These are phyloP conservation scores for Syzygium oleosum DNA, from an alignment of 345 rosid species.

Conservation along the genomic window DNA sequence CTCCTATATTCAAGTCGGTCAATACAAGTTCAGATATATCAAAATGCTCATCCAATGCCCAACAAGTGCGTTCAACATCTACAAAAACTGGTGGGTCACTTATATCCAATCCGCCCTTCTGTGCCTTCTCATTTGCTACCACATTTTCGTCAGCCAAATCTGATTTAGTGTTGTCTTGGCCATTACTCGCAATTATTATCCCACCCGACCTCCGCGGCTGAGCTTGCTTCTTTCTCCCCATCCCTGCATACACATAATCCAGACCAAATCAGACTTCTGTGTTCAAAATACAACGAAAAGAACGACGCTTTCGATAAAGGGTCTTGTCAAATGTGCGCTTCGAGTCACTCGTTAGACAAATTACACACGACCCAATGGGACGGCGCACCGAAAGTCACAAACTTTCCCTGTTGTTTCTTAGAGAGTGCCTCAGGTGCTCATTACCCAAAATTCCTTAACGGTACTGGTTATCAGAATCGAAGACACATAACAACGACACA, in stretches of 20 bases:
- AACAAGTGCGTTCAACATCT: conserved; percentile 28
- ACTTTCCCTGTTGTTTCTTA: not conserved
- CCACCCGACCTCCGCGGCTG: conserved; percentile 68
- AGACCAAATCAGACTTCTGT: not conserved
- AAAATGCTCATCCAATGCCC: conserved; percentile 44
- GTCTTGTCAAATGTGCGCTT: not conserved
- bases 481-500: not conserved
- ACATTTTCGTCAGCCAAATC: conserved; percentile 3
- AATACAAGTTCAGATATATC: conserved; percentile 80
- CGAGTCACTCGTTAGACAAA: not conserved
- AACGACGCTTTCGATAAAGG: not conserved
- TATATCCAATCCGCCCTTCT: conserved; percentile 11
- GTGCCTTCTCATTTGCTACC: conserved; percentile 4
- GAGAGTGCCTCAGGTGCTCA: not conserved
- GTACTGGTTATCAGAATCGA: not conserved
- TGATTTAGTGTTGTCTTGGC: conserved; percentile 13
- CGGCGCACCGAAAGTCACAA: not conserved
- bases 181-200: conserved; percentile 18
- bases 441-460: not conserved
- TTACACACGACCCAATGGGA: not conserved
- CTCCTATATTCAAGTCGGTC: conserved; percentile 34
- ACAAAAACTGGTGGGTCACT: conserved; percentile 44
- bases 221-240: conserved; percentile 88
- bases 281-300: not conserved
- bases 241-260: not conserved